A percentile compares a stretch with the other conserved stretches of the same genome.
phyloP scores from a whole-genome alignment of 2,329 filamentous ascomycete species.

The Torrubiellomyces zombiae region DNA sequence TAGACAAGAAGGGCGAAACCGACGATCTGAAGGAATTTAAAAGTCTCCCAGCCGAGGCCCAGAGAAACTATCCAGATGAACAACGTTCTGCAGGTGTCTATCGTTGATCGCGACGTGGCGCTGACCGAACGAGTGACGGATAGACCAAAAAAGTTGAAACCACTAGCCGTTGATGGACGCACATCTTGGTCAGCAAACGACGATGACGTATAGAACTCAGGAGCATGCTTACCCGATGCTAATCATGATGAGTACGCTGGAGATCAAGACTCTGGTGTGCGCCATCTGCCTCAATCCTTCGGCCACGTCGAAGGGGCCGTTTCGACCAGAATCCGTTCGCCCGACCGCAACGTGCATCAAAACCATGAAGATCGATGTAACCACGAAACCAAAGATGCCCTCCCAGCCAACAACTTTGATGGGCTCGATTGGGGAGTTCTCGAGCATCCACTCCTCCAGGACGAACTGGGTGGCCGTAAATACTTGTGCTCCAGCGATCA shows the following conservation, averaged over 20 bases:
- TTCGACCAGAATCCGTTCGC: constrained; percentile 50
- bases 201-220: neutral
- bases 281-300: constrained; percentile 76
- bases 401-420: constrained; percentile 93
- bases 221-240: constrained; percentile 60
- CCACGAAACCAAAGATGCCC: constrained; percentile 72
- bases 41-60: constrained; percentile 85
- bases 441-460: constrained; percentile 81
- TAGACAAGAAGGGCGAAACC: constrained; percentile 87
- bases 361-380: constrained; percentile 66
- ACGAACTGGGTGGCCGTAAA: constrained; percentile 97
- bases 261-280: constrained; percentile 49
- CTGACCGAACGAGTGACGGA: constrained; percentile 81
- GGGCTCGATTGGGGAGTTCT: constrained; percentile 49
- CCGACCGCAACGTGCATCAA: constrained; percentile 66
- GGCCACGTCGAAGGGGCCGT: constrained; percentile 78
- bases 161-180: constrained; percentile 35
- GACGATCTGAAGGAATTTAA: constrained; percentile 89
- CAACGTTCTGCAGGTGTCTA: constrained; percentile 90
- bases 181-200: constrained; percentile 6
- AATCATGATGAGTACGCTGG: constrained; percentile 85
- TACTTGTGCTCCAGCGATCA: constrained; percentile 89
- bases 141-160: constrained; percentile 97
- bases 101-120: constrained; percentile 85
- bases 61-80: constrained; percentile 97